These are phyloP conservation scores for Hypoxylon fragiforme DNA, from an alignment of 495 filamentous ascomycete species.

Conservation along the genomic window DNA sequence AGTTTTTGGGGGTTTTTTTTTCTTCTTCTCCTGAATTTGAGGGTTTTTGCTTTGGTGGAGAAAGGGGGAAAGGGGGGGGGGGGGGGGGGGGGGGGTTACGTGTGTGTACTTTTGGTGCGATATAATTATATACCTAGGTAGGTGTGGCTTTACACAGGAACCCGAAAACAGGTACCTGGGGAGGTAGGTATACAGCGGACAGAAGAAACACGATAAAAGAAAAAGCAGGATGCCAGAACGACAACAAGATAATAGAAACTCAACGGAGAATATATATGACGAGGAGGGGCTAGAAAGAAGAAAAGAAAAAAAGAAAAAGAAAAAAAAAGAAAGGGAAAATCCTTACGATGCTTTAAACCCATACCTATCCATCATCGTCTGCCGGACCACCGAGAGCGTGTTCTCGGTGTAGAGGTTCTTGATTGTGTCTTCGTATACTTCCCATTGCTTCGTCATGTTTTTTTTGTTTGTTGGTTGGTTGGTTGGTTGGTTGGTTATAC, in stretches of 20 bases:
- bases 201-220: neutral
- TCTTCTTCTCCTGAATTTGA: too few relatives aligned
- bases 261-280: too few relatives aligned
- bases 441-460: constrained; percentile 52
- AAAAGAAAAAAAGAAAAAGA: neutral
- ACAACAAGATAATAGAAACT: neutral
- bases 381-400: constrained; percentile 46
- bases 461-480: neutral
- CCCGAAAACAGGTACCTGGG: neutral
- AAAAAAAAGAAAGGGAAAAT: neutral
- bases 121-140: too few relatives aligned
- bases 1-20: neutral
- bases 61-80: too few relatives aligned
- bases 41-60: neutral
- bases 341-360: constrained; percentile 52
- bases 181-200: neutral
- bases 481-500: too few relatives aligned
- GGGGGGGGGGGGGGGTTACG: too few relatives aligned
- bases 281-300: neutral
- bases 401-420: constrained; percentile 46
- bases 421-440: constrained; percentile 42
- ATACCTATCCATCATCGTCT: constrained; percentile 47
- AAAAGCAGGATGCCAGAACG: too few relatives aligned
- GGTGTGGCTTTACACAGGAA: too few relatives aligned
- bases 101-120: too few relatives aligned